Conservation (phyloP, 441 rosid species). For the Erodium chrysanthum region DNA sequence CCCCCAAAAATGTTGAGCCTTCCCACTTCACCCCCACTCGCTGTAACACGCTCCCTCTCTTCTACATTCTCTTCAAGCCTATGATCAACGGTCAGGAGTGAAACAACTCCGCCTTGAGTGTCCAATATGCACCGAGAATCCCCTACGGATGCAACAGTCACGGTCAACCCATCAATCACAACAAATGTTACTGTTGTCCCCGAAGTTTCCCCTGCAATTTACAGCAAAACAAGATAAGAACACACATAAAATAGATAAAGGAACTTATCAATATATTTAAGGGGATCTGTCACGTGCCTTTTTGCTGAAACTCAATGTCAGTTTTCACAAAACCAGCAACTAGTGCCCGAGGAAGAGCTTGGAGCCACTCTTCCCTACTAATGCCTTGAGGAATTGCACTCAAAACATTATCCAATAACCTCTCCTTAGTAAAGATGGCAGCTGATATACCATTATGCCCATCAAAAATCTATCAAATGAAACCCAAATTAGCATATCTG, state of each 20-base stretch:
- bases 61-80: slow-evolving; percentile 74
- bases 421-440: slow-evolving; percentile 64
- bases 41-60: slow-evolving; percentile 84
- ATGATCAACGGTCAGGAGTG: slow-evolving; percentile 66
- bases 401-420: slow-evolving; percentile 52
- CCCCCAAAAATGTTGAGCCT: slow-evolving; percentile 75
- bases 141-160: slow-evolving; percentile 85
- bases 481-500: slow-evolving; percentile 6
- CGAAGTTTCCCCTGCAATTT: slow-evolving; percentile 63
- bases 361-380: slow-evolving; percentile 75
- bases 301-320: slow-evolving; percentile 77
- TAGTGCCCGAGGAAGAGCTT: slow-evolving; percentile 72
- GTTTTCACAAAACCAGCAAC: slow-evolving; percentile 94
- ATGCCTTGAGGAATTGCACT: slow-evolving; percentile 66
- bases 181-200: slow-evolving; percentile 92
- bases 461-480: slow-evolving; percentile 52
- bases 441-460: slow-evolving; percentile 92
- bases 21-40: slow-evolving; percentile 95
- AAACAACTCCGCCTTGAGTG: slow-evolving; percentile 54
- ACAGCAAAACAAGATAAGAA: slow-evolving; percentile 7
- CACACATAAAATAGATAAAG: neutral
- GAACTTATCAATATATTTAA: slow-evolving; percentile 7
- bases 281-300: slow-evolving; percentile 34
- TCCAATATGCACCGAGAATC: slow-evolving; percentile 83
- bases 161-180: slow-evolving; percentile 80